A percentile compares a stretch with the other conserved stretches of the same genome.
Conservation (phyloP, 2,329 filamentous ascomycete genomes). For the Cladosporium sp. region DNA sequence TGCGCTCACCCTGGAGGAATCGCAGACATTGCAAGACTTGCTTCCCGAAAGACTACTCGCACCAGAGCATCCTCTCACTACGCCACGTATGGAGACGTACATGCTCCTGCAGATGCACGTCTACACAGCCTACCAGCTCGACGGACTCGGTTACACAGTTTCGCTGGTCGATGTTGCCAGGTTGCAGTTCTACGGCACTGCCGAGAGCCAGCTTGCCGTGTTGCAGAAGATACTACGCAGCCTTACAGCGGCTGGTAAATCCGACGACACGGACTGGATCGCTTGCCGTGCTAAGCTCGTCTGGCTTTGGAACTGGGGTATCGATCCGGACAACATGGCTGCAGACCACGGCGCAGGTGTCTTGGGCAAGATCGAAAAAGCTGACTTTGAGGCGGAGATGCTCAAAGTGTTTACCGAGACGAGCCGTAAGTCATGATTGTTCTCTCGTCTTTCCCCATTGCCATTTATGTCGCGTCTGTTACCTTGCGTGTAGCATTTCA, state of each 20-base stretch:
- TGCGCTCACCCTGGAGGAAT: conserved; percentile 31
- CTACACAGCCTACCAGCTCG: conserved; percentile 44
- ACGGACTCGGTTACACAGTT: conserved; percentile 37
- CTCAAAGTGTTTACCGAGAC: conserved; percentile 60
- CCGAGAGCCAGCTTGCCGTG: conserved; percentile 60
- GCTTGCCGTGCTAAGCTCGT: conserved; percentile 60
- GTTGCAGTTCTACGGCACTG: conserved; percentile 59
- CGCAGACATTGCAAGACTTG: conserved; percentile 28
- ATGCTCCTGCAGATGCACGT: conserved; percentile 61
- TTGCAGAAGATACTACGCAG: conserved; percentile 57
- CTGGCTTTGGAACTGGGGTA: conserved; percentile 72
- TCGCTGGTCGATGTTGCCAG: conserved; percentile 48
- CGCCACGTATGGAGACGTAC: conserved; percentile 53
- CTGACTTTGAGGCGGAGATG: conserved; percentile 66
- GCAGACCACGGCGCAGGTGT: conserved; percentile 45
- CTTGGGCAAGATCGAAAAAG: conserved; percentile 54
- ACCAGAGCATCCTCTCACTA: conserved; percentile 61
- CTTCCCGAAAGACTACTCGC: conserved; percentile 49
- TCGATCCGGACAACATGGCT: conserved; percentile 38
- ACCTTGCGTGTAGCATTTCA: not conserved
- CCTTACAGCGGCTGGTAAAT: conserved; percentile 43
- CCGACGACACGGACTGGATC: conserved; percentile 61
- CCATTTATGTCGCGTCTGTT: not conserved
- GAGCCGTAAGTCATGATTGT: conserved; percentile 28
- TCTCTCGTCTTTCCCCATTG: not conserved